Evolutionary conservation across 192 early-diverging fungal genomes (phyloP), one percentile per base, ranked within the genome.

Genomic region (Cladochytrium replicatum): DNA sequence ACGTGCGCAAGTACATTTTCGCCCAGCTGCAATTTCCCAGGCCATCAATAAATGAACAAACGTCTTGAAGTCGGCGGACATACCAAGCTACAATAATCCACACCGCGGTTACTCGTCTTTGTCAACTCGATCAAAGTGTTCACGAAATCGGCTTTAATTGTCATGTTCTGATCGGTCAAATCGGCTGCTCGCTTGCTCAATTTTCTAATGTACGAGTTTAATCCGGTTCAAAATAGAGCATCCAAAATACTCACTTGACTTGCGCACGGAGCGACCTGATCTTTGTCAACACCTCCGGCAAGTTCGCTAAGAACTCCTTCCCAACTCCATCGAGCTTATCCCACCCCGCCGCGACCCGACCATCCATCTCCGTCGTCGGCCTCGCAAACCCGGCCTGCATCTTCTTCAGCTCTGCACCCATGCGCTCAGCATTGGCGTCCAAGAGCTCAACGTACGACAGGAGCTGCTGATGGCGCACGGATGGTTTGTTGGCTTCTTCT

Each of bases 1-100:
- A 74, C 55, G 48, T 78, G 71, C 5, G 38, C 30, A 8, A 62
- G 41, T 5, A 78, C 26, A 15, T 64, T 45, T 29, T 44, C 50
- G 8, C 48, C 28, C 5, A 64, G 45, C 60, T 63, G 42, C 8
- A 3, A 54, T n/a, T n/a, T 4, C 38, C 7, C 23, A 15, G 7
- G 42, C 22, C 21, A 23, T 17, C 46, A 54, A 5, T 52, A n/a
- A 17, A 54, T 4, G n/a, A n/a, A n/a, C n/a, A n/a, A n/a, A n/a
- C n/a, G n/a, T n/a, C n/a, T n/a, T n/a, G n/a, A n/a, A n/a, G n/a
- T n/a, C n/a, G n/a, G n/a, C n/a, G n/a, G n/a, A 11, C 52, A 44
- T 29, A 60, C 59, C 30, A 55, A 45, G 4, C 54, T 22, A 26
- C 55, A 41, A 38, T 55, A 62, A 28, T 62, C 60, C n/a, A 56